Percentiles rank a stretch among this genome's conserved stretches.
Conservation (phyloP, 164 flowering plant species). For the Magnolia kwangsiensis region DNA sequence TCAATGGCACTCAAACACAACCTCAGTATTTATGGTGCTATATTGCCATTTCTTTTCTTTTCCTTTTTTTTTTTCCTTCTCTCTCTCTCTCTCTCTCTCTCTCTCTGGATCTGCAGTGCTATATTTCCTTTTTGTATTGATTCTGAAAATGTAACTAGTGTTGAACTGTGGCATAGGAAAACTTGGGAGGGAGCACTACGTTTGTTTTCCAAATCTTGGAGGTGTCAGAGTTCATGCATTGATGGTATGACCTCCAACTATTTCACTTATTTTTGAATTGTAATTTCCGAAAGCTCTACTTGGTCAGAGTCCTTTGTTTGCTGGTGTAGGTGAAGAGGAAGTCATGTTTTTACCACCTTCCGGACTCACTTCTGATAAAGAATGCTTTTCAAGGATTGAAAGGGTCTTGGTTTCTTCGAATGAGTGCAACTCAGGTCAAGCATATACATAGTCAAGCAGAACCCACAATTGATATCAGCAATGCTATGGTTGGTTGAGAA, state of each 20-base stretch:
- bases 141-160: constrained; percentile 8
- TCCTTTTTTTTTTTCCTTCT: too few relatives aligned
- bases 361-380: constrained; percentile 45
- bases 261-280: not conserved
- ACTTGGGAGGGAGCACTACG: constrained; percentile 41
- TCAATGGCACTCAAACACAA: too few relatives aligned
- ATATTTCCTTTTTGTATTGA: not conserved
- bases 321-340: constrained; percentile 46
- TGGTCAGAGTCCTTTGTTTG: not conserved
- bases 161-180: constrained; percentile 29
- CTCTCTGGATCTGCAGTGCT: too few relatives aligned
- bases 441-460: not conserved
- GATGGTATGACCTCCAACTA: constrained; percentile 32
- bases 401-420: constrained; percentile 45
- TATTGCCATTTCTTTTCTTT: too few relatives aligned
- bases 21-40: too few relatives aligned
- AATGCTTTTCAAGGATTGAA: constrained; percentile 36
- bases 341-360: constrained; percentile 47
- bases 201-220: constrained; percentile 51
- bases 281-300: not conserved
- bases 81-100: too few relatives aligned
- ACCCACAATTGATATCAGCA: not conserved
- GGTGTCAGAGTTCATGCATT: constrained; percentile 37
- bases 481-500: constrained; percentile 1
- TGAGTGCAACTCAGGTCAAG: constrained; percentile 20